These are phyloP conservation scores for Sphaerobolus stellatus DNA, from an alignment of 1,284 basidiomycete genomes.

Conservation along the genomic window DNA sequence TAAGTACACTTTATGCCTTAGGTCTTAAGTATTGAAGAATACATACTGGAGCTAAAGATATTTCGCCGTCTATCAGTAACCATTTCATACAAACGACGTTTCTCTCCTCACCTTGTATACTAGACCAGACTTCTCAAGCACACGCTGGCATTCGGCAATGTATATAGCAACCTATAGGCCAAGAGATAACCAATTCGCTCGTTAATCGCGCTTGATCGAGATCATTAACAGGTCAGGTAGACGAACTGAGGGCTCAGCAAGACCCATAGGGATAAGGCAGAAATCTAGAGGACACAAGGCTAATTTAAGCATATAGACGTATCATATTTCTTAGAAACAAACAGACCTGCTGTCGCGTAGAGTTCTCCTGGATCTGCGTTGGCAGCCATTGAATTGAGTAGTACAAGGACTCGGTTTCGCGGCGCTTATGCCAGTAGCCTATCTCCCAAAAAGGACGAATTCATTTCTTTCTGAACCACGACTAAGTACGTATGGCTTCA, in stretches of 20 bases:
- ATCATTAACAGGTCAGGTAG: background rate
- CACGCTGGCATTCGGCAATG: slow-evolving; percentile 74
- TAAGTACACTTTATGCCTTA: slow-evolving; percentile 1
- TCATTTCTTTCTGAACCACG: too few species aligned
- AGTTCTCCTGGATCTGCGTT: too few species aligned
- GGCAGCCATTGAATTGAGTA: too few species aligned
- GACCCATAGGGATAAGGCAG: slow-evolving; percentile 81
- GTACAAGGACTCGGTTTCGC: too few species aligned
- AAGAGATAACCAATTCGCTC: background rate
- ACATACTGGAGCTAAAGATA: slow-evolving; percentile 70
- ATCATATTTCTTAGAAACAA: background rate
- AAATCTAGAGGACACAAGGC: slow-evolving; percentile 55
- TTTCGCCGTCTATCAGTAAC: slow-evolving; percentile 8
- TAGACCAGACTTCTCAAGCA: slow-evolving; percentile 80
- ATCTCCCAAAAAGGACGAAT: too few species aligned
- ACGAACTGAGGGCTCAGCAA: slow-evolving; percentile 63
- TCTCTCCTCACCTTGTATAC: slow-evolving; percentile 64
- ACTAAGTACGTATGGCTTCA: too few species aligned
- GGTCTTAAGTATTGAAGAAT: background rate
- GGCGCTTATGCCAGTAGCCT: too few species aligned
- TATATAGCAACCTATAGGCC: slow-evolving; percentile 60
- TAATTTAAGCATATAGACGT: background rate
- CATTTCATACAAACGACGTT: background rate
- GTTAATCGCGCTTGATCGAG: slow-evolving; percentile 10
- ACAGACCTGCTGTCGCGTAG: slow-evolving; percentile 29